Conservation (phyloP, 768 basidiomycete species). For the Boletus vermiculosoides region DNA sequence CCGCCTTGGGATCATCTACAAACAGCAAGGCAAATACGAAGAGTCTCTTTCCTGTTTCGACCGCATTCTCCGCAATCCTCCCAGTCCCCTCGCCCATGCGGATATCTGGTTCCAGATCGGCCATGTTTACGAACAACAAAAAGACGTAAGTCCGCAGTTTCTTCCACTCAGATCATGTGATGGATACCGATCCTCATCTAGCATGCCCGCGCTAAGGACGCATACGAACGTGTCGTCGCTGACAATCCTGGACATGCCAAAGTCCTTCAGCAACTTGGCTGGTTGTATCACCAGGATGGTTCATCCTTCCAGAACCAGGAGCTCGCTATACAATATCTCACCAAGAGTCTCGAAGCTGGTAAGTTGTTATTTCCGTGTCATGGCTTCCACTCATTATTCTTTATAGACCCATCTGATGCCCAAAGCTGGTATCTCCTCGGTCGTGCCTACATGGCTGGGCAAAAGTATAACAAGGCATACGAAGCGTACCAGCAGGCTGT, state of each 20-base stretch:
- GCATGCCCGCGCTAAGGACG: constrained; percentile 89
- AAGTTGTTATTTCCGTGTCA: constrained; percentile 26
- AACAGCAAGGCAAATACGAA: constrained; percentile 93
- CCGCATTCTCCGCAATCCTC: constrained; percentile 93
- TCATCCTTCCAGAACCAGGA: constrained; percentile 97
- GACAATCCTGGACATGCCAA: constrained; percentile 96
- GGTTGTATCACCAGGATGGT: constrained; percentile 95
- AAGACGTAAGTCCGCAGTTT: constrained; percentile 63
- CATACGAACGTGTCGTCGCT: constrained; percentile 91
- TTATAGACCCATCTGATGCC: constrained; percentile 86
- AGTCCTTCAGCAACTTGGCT: constrained; percentile 96
- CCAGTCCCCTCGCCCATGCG: constrained; percentile 90
- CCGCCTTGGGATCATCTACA: constrained; percentile 98
- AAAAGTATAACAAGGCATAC: constrained; percentile 99
- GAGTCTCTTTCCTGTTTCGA: constrained; percentile 92
- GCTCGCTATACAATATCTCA: constrained; percentile 88
- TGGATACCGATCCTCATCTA: constrained; percentile 34
- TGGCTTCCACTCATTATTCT: not conserved
- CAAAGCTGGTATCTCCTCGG: constrained; percentile 99
- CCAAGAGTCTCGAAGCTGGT: constrained; percentile 95
- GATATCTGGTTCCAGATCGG: constrained; percentile 99
- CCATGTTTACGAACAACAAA: constrained; percentile 96
- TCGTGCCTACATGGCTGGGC: constrained; percentile 97
- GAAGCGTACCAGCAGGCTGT: constrained; percentile 99
- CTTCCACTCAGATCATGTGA: constrained; percentile 1